Percentiles rank a stretch among this genome's conserved stretches.
Conservation (phyloP, 75 land plant genomes). For the Selaginella moellendorffii region DNA sequence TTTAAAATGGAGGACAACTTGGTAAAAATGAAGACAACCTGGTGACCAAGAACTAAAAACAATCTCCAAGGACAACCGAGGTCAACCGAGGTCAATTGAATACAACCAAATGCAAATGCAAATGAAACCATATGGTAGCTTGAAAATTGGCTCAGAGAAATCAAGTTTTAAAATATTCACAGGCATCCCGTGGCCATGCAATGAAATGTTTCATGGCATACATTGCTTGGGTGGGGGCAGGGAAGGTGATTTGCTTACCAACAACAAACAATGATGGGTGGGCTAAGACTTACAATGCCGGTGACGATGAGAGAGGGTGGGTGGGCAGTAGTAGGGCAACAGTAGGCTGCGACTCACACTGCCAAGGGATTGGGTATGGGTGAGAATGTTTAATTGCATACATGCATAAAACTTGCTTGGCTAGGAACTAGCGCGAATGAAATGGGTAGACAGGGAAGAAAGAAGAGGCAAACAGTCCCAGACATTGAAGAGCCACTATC, state of each 20-base stretch:
- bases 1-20: neutral
- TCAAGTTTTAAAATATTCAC: neutral
- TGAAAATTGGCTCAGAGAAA: neutral
- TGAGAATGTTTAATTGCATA: constrained; percentile 1
- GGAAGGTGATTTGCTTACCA: neutral
- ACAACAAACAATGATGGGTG: neutral
- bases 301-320: constrained; percentile 2
- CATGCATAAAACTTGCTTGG: constrained; percentile 1
- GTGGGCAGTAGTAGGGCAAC: constrained; percentile 2
- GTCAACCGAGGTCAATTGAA: neutral
- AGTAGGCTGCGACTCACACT: neutral
- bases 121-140: constrained; percentile 1
- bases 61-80: neutral
- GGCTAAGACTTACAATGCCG: neutral
- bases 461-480: constrained; percentile 1
- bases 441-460: neutral
- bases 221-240: constrained; percentile 2
- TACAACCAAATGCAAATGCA: constrained; percentile 1
- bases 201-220: constrained; percentile 1
- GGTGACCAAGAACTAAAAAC: neutral
- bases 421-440: neutral
- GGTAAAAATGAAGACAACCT: neutral
- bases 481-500: neutral
- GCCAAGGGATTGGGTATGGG: constrained; percentile 1
- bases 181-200: neutral